phyloP scores from a whole-genome alignment of 2,329 filamentous ascomycete genomes.

The Clonostachys sp. region DNA sequence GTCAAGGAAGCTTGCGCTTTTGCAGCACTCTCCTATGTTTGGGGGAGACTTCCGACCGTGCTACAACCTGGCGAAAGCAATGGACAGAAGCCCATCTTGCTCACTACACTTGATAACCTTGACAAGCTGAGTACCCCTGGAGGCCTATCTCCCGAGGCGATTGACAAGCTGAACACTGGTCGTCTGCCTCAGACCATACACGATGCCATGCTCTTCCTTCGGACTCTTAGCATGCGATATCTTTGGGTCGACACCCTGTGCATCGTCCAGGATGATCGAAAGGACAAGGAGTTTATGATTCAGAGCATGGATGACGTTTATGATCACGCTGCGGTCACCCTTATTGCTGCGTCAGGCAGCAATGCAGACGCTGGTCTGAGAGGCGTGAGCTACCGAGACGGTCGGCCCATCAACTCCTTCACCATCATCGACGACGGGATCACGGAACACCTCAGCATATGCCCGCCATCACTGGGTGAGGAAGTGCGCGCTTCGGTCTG shows the following conservation, averaged over 20 bases:
- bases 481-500: constrained; percentile 2
- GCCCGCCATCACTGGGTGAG: constrained; percentile 2
- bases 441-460: constrained; percentile 1
- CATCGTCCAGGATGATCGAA: constrained; percentile 8
- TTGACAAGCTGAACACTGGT: neutral
- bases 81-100: neutral
- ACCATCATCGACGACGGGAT: constrained; percentile 1
- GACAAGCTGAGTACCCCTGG: constrained; percentile 1
- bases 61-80: neutral
- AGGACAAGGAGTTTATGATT: constrained; percentile 3
- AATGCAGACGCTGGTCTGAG: constrained; percentile 2
- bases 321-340: constrained; percentile 2
- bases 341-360: neutral
- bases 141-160: neutral
- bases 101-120: constrained; percentile 1
- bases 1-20: constrained; percentile 1
- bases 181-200: constrained; percentile 1
- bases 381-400: constrained; percentile 1
- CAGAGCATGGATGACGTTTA: constrained; percentile 3
- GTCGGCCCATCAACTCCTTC: neutral
- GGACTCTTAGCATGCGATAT: constrained; percentile 6
- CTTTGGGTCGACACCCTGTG: constrained; percentile 10
- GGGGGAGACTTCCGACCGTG: constrained; percentile 2
- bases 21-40: constrained; percentile 4
- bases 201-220: constrained; percentile 2